Percentiles rank a stretch among this genome's conserved stretches.
phyloP scores from a whole-genome alignment of 2,329 filamentous ascomycete genomes.

The Diatrype stigma region DNA sequence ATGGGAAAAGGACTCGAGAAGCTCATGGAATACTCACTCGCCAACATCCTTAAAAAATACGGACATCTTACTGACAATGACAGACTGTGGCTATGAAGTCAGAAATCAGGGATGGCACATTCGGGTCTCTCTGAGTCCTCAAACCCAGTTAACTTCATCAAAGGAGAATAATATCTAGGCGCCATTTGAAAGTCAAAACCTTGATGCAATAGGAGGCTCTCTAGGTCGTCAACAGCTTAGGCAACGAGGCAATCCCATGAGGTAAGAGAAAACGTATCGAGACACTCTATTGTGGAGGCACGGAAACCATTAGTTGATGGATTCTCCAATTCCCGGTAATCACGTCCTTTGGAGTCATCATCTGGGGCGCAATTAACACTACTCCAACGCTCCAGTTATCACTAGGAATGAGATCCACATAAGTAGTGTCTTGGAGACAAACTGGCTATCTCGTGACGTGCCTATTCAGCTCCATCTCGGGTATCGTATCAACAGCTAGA shows the following conservation, averaged over 20 bases:
- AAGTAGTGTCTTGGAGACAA: neutral
- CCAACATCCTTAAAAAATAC: conserved; percentile 36
- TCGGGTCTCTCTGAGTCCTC: neutral
- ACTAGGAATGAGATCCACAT: neutral
- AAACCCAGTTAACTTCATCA: neutral
- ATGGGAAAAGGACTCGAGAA: neutral
- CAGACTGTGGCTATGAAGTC: neutral
- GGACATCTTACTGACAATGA: conserved; percentile 23
- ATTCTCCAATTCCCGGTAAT: neutral
- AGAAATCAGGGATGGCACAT: neutral
- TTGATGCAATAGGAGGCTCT: neutral
- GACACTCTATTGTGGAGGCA: neutral
- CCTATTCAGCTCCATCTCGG: too few species aligned
- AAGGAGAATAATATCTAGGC: neutral
- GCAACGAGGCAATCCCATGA: neutral
- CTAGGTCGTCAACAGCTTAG: neutral
- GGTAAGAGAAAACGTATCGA: neutral
- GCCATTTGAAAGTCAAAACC: neutral
- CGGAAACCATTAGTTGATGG: neutral
- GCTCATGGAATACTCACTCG: conserved; percentile 21
- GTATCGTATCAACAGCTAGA: too few species aligned
- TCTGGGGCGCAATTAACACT: neutral
- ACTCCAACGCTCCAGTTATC: neutral
- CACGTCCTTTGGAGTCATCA: neutral
- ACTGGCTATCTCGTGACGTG: neutral